These are phyloP conservation scores for Saccharomycopsis malanga DNA, from an alignment of 805 yeast species.

Conservation along the genomic window DNA sequence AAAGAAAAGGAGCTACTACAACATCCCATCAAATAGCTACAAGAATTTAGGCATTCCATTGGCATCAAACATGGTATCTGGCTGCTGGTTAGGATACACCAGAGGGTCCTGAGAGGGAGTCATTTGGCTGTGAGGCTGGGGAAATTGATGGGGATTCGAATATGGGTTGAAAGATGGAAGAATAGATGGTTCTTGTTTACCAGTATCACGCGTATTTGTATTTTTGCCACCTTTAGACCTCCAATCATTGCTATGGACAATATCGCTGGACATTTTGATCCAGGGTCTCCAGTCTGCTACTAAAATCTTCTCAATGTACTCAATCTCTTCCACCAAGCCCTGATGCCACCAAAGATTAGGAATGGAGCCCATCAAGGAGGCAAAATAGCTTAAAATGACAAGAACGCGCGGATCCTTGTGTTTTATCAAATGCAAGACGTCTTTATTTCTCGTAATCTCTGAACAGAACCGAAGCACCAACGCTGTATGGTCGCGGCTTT, in stretches of 20 bases:
- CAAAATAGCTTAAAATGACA: constrained; percentile 6
- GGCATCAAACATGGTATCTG: too few relatives aligned
- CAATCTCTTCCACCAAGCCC: neutral
- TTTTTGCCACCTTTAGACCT: too few relatives aligned
- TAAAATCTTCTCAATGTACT: constrained; percentile 1
- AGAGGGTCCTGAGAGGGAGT: too few relatives aligned
- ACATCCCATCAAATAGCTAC: too few relatives aligned
- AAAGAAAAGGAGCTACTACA: too few relatives aligned
- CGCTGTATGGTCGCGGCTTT: neutral
- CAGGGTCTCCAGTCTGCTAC: constrained; percentile 10
- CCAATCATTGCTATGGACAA: constrained; percentile 3
- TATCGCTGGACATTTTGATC: neutral
- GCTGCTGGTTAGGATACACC: too few relatives aligned
- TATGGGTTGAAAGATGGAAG: too few relatives aligned
- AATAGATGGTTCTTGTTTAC: too few relatives aligned
- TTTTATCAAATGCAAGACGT: constrained; percentile 7
- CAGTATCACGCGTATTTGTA: too few relatives aligned
- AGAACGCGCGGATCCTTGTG: constrained; percentile 14
- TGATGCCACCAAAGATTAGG: constrained; percentile 12
- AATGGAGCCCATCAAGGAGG: constrained; percentile 3
- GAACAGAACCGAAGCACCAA: constrained; percentile 3
- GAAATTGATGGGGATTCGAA: too few relatives aligned
- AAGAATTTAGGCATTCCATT: too few relatives aligned
- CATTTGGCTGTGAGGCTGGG: too few relatives aligned
- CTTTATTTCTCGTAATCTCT: neutral